Evolutionary conservation across 306 rosid species (phyloP).

Genomic region (Rubus idaeus): DNA sequence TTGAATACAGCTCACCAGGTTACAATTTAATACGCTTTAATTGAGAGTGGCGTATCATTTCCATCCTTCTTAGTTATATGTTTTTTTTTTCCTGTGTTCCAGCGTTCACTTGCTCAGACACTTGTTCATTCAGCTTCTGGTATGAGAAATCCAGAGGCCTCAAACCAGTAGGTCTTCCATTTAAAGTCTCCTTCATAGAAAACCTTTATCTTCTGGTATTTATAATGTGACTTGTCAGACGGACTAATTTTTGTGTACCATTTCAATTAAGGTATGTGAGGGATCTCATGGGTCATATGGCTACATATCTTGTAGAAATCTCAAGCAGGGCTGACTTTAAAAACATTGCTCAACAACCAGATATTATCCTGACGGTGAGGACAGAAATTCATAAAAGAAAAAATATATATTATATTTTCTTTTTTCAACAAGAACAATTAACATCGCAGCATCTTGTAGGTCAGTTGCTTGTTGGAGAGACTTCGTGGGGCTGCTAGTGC

Average conservation of each 20-base stretch:
- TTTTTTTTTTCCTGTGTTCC: slow-evolving; percentile 23
- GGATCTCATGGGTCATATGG: slow-evolving; percentile 76
- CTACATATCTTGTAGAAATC: slow-evolving; percentile 63
- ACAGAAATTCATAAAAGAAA: neutral
- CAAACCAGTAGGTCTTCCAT: slow-evolving; percentile 69
- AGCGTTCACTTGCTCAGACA: slow-evolving; percentile 94
- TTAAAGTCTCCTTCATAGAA: slow-evolving; percentile 11
- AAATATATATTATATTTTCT: no score
- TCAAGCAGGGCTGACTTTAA: slow-evolving; percentile 70
- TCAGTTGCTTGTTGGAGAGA: slow-evolving; percentile 91
- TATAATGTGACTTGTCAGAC: slow-evolving; percentile 6
- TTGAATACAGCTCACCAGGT: slow-evolving; percentile 80
- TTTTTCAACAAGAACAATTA: slow-evolving; percentile 7
- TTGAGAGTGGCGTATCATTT: slow-evolving; percentile 14
- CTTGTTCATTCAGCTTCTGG: slow-evolving; percentile 89
- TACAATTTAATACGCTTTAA: slow-evolving; percentile 27
- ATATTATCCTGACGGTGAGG: slow-evolving; percentile 70
- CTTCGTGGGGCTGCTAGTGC: slow-evolving; percentile 93
- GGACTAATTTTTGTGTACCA: slow-evolving; percentile 18
- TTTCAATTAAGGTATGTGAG: slow-evolving; percentile 58
- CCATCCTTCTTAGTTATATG: slow-evolving; percentile 27
- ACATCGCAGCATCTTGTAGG: slow-evolving; percentile 52
- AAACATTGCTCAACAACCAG: slow-evolving; percentile 81
- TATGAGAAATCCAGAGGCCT: slow-evolving; percentile 58
- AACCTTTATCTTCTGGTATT: slow-evolving; percentile 6